Conservation (phyloP, 352 stramenopile species). For the Phytopythium litorale region DNA sequence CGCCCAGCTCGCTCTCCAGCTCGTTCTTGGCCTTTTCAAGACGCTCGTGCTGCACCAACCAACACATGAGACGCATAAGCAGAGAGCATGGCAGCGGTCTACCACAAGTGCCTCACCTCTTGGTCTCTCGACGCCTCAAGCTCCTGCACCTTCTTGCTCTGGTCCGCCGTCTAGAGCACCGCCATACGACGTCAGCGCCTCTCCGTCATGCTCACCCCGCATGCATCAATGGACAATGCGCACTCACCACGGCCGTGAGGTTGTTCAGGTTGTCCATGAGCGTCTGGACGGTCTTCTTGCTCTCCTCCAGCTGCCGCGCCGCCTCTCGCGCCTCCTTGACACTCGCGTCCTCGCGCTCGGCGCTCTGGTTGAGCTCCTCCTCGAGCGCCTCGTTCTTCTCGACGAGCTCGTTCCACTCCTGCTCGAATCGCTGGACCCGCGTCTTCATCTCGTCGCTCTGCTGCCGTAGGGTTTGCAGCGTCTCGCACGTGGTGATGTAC, state of each 20-base stretch:
- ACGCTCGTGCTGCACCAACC: conserved; percentile 21
- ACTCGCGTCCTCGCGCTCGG: conserved; percentile 18
- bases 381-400: conserved; percentile 26
- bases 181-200: not conserved
- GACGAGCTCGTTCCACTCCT: conserved; percentile 30
- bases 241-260: conserved; percentile 49
- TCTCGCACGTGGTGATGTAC: conserved; percentile 48
- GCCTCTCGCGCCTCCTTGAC: conserved; percentile 5
- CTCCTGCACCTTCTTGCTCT: conserved; percentile 65
- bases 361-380: conserved; percentile 16
- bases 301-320: conserved; percentile 26
- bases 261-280: conserved; percentile 65
- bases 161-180: conserved; percentile 41
- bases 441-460: conserved; percentile 22
- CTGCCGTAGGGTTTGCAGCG: conserved; percentile 29
- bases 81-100: not conserved
- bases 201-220: not conserved
- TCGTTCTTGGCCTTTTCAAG: conserved; percentile 26
- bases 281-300: conserved; percentile 61
- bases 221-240: not conserved
- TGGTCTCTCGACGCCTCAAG: conserved; percentile 34
- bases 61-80: not conserved
- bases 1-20: conserved; percentile 34
- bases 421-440: conserved; percentile 15
- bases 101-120: conserved; percentile 27